Evolutionary conservation across 805 yeast species (phyloP), one percentile per base, ranked within the genome.

Genomic region (Lachancea cidri): DNA sequence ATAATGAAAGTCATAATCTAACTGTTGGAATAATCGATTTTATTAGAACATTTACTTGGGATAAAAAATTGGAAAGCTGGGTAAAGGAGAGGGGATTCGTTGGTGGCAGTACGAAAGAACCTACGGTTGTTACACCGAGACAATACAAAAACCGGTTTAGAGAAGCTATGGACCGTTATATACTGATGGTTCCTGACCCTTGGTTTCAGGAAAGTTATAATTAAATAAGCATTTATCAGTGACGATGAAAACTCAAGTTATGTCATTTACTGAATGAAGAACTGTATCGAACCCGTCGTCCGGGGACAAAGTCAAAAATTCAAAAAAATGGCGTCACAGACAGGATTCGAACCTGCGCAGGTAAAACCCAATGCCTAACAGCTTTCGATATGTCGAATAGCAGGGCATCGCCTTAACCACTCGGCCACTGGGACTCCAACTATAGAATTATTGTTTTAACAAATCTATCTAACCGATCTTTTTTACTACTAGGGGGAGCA

Each of bases 331-430:
- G 53, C 95, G 96, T 84, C 85, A 86, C 94, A 83, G 94, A 86
- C 95, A 86, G 94, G 96, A 86, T 86, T 86, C 96, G 96, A 86
- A 86, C 96, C 94, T 86, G 95, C 95, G 96, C 81, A 77, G 83
- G 86, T 79, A 81, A 72, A 81, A 78, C 86, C 83, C 86, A 81
- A 79, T 78, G 85, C 86, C 87, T 81, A 68, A 66, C 74, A 72
- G 72, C 77, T 72, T 52, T 62, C 54, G 46, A 41, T 48, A 44
- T 30, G 36, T 47, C 52, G 52, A 58, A 70, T 79, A 81, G 87
- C 86, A 81, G 88, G 86, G 87, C 80, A 79, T 78, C 88, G 85
- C 87, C 87, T 81, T 81, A 81, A 81, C 87, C 88, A 80, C 88
- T 81, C 87, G 86, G 87, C 85, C 87, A 81, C 86, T 74, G 85